A percentile compares a stretch with the other conserved stretches of the same genome.
These are phyloP conservation scores for Apiospora pterosperma DNA, from an alignment of 2,329 filamentous ascomycete species.

Conservation along the genomic window DNA sequence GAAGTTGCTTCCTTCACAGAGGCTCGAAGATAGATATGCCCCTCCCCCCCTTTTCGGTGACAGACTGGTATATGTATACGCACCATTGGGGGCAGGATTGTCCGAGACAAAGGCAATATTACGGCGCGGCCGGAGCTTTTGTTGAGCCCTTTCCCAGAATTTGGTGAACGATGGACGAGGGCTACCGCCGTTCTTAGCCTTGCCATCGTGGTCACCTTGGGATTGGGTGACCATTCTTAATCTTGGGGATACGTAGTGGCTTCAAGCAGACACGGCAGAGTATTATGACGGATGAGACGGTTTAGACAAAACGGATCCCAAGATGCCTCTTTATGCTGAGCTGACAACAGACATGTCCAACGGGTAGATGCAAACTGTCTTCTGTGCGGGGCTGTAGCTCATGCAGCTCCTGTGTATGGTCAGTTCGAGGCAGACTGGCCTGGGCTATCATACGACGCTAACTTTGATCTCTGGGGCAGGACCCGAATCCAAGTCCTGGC, in stretches of 20 bases:
- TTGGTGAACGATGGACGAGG: slow-evolving; percentile 7
- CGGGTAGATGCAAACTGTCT: too few relatives aligned
- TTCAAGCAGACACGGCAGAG: not conserved
- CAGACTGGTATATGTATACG: not conserved
- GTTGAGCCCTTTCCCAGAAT: slow-evolving; percentile 10
- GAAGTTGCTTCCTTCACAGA: not conserved
- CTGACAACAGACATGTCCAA: not conserved
- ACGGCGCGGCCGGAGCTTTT: not conserved
- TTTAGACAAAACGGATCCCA: not conserved
- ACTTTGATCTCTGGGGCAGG: not conserved
- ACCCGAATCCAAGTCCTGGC: not conserved
- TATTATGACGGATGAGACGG: not conserved
- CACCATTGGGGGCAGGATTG: not conserved
- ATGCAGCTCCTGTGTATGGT: not conserved
- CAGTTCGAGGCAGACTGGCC: not conserved
- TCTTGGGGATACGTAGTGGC: not conserved
- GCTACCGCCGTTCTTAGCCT: not conserved
- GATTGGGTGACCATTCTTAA: not conserved
- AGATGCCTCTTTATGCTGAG: not conserved
- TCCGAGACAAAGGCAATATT: not conserved
- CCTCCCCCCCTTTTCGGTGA: not conserved
- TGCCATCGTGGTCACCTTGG: not conserved
- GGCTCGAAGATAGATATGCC: not conserved
- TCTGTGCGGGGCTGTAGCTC: not conserved
- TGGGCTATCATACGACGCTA: too few relatives aligned